Conservation (phyloP, 768 basidiomycete species). For the Botryobasidium botryosum region DNA sequence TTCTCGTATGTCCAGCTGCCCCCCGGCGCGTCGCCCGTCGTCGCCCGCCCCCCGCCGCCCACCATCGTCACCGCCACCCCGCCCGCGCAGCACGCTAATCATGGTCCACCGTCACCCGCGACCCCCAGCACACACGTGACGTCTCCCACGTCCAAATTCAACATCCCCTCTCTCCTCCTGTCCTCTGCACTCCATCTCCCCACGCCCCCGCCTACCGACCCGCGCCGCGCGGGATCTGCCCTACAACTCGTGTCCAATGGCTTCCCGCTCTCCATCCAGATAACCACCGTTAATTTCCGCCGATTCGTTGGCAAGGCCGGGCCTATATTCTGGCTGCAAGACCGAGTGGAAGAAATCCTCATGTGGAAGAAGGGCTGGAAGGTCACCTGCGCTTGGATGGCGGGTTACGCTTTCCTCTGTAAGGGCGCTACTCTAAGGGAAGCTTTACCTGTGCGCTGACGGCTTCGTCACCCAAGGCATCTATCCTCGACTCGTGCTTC, state of each 20-base stretch:
- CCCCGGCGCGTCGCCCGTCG: too few species aligned
- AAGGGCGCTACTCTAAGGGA: constrained; percentile 17
- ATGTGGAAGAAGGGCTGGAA: constrained; percentile 68
- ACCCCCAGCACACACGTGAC: too few species aligned
- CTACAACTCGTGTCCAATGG: constrained; percentile 10
- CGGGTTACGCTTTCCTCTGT: constrained; percentile 68
- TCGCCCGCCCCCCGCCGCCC: too few species aligned
- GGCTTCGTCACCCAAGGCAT: constrained; percentile 35
- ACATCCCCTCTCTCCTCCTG: constrained; percentile 16
- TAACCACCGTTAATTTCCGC: constrained; percentile 63
- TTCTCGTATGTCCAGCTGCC: too few species aligned
- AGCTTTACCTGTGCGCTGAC: background rate
- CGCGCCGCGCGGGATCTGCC: background rate
- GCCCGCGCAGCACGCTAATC: too few species aligned
- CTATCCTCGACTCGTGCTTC: constrained; percentile 52
- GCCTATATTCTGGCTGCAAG: constrained; percentile 80
- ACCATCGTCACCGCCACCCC: too few species aligned
- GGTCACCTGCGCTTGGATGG: constrained; percentile 58
- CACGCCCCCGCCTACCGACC: background rate
- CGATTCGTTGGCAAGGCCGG: constrained; percentile 62
- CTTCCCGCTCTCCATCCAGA: constrained; percentile 52
- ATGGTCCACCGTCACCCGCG: background rate
- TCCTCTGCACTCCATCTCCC: constrained; percentile 15
- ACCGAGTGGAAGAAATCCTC: constrained; percentile 69
- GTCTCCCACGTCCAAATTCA: constrained; percentile 17